Base-by-base conservation (phyloP, 768 basidiomycete species). In the Punctularia strigosozonata region DNA sequence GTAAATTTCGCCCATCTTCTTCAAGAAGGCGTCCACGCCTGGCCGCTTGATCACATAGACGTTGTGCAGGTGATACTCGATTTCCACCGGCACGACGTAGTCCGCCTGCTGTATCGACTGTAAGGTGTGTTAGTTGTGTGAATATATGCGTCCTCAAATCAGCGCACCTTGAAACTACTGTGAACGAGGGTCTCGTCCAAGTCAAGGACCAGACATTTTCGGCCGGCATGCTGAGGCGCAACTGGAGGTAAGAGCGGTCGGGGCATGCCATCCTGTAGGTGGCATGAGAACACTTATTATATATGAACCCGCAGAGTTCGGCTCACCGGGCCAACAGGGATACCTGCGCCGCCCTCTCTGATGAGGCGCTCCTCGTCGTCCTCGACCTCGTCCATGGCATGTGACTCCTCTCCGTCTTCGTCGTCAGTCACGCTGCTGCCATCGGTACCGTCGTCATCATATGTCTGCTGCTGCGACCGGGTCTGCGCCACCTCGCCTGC, bases 31-130 rank as follows among this genome's bases (percentile, higher is more conserved):
- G 56, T 99, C 95, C 13, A 99, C 95, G 13, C 95, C 95, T 6
- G 95, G 95, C 37, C 95, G 82, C 61, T 98, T 98, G 61, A 98
- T 87, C 36, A 98, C 95, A 62, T 98, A 97, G 47, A 98, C 91
- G 53, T 99, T 97, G 58, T 99, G 95, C 74, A 84, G 87, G 54
- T 95, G 86, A 48, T 87, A 91, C 55, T 99, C 95, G 46, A 99
- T 99, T 61, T 98, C 95, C 19, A 99, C 95, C 4, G 95, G 95
- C 3, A 99, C 94, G 46, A 98, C 88, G 59, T 90, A 99, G 65
- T 99, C 95, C 22, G 94, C 91, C 52, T 90, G 85, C 46, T 71
- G 71, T 43, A 98, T 88, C 39, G 91, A 86, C 92, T 98, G 55
- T 12, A 43, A 20, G 24, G 35, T 36, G 14, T 21, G 15, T 36